Conservation (phyloP, 768 basidiomycete species). For the Leccinum sublutescens region DNA sequence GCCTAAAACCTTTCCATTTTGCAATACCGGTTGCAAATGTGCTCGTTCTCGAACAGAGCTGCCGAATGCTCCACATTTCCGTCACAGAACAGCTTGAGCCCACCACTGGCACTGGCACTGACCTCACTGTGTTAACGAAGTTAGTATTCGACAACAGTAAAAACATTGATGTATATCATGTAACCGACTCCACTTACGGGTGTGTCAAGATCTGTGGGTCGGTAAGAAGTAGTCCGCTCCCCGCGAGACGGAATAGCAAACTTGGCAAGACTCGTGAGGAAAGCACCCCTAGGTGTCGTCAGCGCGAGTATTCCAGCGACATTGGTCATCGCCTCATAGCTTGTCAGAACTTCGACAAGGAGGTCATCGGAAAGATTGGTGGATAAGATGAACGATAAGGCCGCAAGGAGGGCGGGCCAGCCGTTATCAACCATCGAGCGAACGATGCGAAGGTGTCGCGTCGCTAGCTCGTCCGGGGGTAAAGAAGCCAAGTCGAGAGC, state of each 20-base stretch:
- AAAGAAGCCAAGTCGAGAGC: conserved; percentile 63
- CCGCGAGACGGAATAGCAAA: conserved; percentile 82
- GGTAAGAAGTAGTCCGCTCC: background rate
- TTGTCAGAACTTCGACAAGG: conserved; percentile 81
- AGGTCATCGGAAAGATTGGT: conserved; percentile 92
- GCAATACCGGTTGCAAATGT: background rate
- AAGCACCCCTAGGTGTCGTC: conserved; percentile 86
- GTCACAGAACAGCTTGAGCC: background rate
- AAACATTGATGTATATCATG: too few relatives aligned
- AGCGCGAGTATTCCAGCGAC: conserved; percentile 89
- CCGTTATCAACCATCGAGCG: conserved; percentile 79
- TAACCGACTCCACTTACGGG: background rate
- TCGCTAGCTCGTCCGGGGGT: conserved; percentile 51
- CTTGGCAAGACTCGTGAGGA: conserved; percentile 84
- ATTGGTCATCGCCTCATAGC: conserved; percentile 81
- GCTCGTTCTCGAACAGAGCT: background rate
- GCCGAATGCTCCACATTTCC: background rate
- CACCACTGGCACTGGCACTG: background rate
- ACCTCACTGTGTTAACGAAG: background rate
- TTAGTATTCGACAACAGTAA: too few relatives aligned
- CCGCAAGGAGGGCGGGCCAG: conserved; percentile 92
- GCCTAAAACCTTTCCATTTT: background rate
- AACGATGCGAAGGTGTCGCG: conserved; percentile 60
- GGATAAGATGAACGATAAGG: conserved; percentile 83
- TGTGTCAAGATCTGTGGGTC: background rate